Evolutionary conservation across 192 early-diverging fungal species (phyloP), one percentile per base, ranked within the genome.

Genomic region (Phlyctochytrium planicorne): DNA sequence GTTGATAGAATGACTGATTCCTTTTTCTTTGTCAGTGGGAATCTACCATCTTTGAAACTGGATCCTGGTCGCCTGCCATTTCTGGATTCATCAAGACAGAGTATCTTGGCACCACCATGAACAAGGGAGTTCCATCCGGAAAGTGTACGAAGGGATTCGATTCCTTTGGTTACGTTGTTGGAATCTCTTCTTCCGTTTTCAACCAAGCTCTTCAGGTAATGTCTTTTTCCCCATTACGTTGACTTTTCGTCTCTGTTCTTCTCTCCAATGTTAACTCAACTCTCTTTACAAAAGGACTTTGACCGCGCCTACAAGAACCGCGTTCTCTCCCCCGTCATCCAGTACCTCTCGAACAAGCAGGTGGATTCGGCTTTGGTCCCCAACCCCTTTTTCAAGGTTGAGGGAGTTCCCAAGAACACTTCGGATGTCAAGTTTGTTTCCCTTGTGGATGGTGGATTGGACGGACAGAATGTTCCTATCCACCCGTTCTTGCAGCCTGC

Each of bases 391-490:
- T 29, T 52, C 35, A 29, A 37, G 2, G 34, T 70, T 34, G 23
- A 67, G 1, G 2, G 32, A 14, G 74, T 71, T 2, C 65, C 69
- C 56, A 52, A 27, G 10, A 47, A 63, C 23, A 69, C 70, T 20
- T 16, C 40, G 1, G 20, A 17, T n/a, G 20, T 63, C 35, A 0
- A 29, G 23, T 33, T 32, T 1, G 30, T 75, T 20, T 55, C 59
- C 30, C 74, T 75, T 0, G 68, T 70, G 6, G 74, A 75, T 64
- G 74, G 74, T 12, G 74, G 74, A 60, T 63, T 70, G 34, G 63
- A 56, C 29, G 68, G 68, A 1, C 74, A 75, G 50, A 71, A 70
- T 59, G 56, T 75, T 2, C 74, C 74, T 17, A 52, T 75, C 1
- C 29, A 34, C 17, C 68, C 63, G 0, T 20, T 75, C n/a, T 4